phyloP scores from a whole-genome alignment of 2,329 filamentous ascomycete genomes.

The Alternaria postmessia region DNA sequence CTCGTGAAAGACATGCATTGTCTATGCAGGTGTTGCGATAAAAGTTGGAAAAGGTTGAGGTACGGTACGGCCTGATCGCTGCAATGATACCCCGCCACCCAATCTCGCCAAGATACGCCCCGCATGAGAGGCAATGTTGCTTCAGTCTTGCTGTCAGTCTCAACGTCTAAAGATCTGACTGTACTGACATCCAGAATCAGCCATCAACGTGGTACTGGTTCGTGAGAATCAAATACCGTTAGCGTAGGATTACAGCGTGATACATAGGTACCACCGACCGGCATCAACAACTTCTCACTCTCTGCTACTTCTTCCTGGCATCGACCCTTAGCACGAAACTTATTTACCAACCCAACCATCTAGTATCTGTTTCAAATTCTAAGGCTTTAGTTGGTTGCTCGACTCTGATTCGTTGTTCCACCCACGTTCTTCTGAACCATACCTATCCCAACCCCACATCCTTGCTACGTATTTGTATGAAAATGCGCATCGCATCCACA shows the following conservation, averaged over 20 bases:
- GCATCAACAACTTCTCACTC: background rate
- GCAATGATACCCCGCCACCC: background rate
- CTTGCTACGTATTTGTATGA: background rate
- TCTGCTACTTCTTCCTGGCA: background rate
- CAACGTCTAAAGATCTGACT: background rate
- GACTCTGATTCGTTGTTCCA: constrained; percentile 24
- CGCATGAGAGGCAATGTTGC: background rate
- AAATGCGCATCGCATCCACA: background rate
- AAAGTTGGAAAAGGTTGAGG: background rate
- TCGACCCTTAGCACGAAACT: background rate
- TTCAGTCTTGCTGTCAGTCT: background rate
- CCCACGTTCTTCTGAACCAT: background rate
- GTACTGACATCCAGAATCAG: background rate
- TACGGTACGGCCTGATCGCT: background rate
- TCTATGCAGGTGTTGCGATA: background rate
- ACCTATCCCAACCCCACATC: background rate
- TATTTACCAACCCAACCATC: too few species aligned
- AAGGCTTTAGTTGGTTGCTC: background rate
- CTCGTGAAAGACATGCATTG: background rate
- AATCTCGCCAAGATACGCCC: background rate
- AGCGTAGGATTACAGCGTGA: background rate
- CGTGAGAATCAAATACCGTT: background rate
- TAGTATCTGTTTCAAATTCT: background rate
- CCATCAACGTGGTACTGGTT: background rate
- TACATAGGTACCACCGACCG: background rate